A percentile compares a stretch with the other conserved stretches of the same genome.
phyloP scores from a whole-genome alignment of 768 basidiomycete species.

The Boletus rufocinnamomeus region DNA sequence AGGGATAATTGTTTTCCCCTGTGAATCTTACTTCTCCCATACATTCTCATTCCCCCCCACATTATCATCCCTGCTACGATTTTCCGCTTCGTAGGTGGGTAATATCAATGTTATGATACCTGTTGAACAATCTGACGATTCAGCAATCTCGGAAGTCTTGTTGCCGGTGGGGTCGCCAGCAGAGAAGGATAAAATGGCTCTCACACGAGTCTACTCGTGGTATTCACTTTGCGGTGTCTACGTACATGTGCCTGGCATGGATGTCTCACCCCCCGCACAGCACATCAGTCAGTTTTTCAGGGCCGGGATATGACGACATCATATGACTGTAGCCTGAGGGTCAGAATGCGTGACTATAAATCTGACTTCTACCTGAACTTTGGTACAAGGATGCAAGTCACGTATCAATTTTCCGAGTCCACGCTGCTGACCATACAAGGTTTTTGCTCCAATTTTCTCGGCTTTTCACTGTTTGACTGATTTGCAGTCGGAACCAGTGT shows the following conservation, averaged over 20 bases:
- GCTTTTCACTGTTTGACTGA: constrained; percentile 4
- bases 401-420: constrained; percentile 17
- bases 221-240: neutral
- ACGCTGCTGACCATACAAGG: constrained; percentile 15
- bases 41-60: neutral
- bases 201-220: neutral
- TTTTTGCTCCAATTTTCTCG: neutral
- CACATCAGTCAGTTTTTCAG: neutral
- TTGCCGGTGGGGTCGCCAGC: neutral
- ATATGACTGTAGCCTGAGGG: neutral
- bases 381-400: constrained; percentile 4
- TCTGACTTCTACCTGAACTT: neutral
- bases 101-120: neutral
- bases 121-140: neutral
- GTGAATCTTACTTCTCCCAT: neutral
- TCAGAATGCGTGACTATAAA: constrained; percentile 9
- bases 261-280: neutral
- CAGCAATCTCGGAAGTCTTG: neutral
- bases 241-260: neutral
- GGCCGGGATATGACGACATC: constrained; percentile 5
- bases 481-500: constrained; percentile 9
- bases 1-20: neutral
- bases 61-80: neutral
- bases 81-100: neutral
- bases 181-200: neutral